Evolutionary conservation across 192 early-diverging fungal species (phyloP).

Genomic region (Jimgerdemannia flammicorona): DNA sequence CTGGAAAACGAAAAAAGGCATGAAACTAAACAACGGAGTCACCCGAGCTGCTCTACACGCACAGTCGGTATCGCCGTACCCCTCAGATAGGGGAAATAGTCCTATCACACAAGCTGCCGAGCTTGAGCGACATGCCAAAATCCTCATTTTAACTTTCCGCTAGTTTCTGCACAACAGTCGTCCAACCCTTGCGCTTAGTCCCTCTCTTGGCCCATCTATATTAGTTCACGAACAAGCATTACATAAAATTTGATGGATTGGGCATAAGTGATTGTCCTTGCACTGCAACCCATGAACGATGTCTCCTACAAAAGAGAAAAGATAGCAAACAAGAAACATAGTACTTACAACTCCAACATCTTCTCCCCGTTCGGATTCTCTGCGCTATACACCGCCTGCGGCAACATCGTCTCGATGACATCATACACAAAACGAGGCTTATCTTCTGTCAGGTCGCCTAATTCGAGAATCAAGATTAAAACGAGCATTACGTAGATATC

Average conservation of each 20-base stretch:
- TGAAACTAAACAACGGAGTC: too few relatives aligned
- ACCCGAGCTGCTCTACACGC: background rate
- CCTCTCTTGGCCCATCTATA: slow-evolving; percentile 48
- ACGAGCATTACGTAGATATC: background rate
- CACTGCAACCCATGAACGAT: background rate
- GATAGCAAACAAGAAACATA: background rate
- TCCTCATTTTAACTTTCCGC: background rate
- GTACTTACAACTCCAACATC: slow-evolving; percentile 78
- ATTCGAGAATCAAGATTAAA: background rate
- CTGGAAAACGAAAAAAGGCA: background rate
- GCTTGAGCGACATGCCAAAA: background rate
- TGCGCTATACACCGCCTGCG: slow-evolving; percentile 62
- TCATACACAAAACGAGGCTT: slow-evolving; percentile 86
- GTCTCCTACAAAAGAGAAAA: background rate
- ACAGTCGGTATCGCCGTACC: background rate
- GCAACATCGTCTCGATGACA: slow-evolving; percentile 88
- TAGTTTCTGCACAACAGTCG: slow-evolving; percentile 39
- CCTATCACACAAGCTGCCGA: background rate
- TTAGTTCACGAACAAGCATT: background rate
- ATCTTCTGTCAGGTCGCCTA: slow-evolving; percentile 55
- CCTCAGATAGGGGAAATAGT: background rate
- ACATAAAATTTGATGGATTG: background rate
- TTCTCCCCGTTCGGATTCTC: slow-evolving; percentile 59
- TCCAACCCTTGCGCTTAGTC: slow-evolving; percentile 46
- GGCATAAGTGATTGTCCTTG: background rate